Evolutionary conservation across 257 asterid genomes (phyloP).

Genomic region (Scutellaria baicalensis): DNA sequence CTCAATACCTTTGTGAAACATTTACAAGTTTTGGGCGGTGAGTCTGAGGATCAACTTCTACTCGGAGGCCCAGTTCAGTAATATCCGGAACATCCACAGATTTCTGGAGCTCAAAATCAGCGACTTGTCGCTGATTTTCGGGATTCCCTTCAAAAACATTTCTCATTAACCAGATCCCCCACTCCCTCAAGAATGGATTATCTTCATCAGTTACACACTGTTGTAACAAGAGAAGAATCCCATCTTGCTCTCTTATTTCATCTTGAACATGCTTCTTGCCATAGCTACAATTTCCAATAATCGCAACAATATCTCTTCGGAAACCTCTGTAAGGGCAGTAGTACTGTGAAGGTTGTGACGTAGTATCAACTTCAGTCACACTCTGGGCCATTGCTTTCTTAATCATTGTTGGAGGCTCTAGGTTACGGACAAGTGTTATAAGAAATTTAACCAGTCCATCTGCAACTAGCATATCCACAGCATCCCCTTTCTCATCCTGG

Average conservation of each 20-base stretch:
- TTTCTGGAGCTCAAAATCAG: conserved; percentile 56
- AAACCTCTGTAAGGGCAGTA: conserved; percentile 78
- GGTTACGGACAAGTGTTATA: conserved; percentile 38
- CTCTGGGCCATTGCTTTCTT: conserved; percentile 38
- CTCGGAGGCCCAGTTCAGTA: conserved; percentile 53
- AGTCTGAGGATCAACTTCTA: conserved; percentile 66
- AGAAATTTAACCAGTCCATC: conserved; percentile 56
- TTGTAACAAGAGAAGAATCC: conserved; percentile 61
- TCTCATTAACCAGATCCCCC: conserved; percentile 78
- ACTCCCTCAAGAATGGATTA: conserved; percentile 82
- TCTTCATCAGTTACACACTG: conserved; percentile 78
- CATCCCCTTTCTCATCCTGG: conserved; percentile 25
- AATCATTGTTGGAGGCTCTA: conserved; percentile 67
- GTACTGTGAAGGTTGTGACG: conserved; percentile 16
- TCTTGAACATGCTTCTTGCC: conserved; percentile 56
- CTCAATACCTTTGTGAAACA: conserved; percentile 13
- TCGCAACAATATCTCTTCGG: conserved; percentile 64
- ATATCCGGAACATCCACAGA: conserved; percentile 66
- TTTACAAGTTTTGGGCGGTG: conserved; percentile 79
- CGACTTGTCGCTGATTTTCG: conserved; percentile 50
- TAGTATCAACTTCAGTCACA: conserved; percentile 13
- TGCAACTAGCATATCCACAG: conserved; percentile 37
- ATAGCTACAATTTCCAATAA: conserved; percentile 70
- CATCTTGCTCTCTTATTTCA: conserved; percentile 54
- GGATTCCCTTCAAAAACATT: conserved; percentile 66